phyloP scores from a whole-genome alignment of 768 basidiomycete species.

The Termitomyces heimii region DNA sequence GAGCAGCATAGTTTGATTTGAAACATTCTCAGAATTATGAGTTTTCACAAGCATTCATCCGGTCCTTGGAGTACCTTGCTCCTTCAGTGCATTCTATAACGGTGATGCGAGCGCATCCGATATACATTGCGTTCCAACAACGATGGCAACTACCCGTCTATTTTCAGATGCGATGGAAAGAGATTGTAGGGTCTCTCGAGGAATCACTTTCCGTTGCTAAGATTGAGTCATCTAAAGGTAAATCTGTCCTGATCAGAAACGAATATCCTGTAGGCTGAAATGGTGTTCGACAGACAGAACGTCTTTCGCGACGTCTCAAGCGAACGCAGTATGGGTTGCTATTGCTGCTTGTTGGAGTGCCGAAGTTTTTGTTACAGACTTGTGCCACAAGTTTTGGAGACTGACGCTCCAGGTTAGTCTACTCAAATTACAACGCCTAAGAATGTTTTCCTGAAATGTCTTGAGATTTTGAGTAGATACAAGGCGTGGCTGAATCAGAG shows the following conservation, averaged over 20 bases:
- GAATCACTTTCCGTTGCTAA: constrained; percentile 43
- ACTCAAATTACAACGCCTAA: not conserved
- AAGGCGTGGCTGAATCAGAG: constrained; percentile 67
- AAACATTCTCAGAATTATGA: constrained; percentile 64
- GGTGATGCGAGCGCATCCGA: constrained; percentile 65
- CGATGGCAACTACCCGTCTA: constrained; percentile 97
- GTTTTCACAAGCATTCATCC: constrained; percentile 76
- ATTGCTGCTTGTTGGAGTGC: constrained; percentile 81
- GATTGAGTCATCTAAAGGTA: constrained; percentile 43
- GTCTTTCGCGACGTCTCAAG: constrained; percentile 56
- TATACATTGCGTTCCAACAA: constrained; percentile 67
- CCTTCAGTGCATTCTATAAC: constrained; percentile 68
- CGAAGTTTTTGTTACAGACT: constrained; percentile 78
- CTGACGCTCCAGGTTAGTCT: constrained; percentile 76
- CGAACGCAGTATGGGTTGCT: constrained; percentile 64
- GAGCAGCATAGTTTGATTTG: not conserved
- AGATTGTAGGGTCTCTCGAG: constrained; percentile 77
- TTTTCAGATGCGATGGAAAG: constrained; percentile 96
- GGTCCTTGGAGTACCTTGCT: constrained; percentile 75
- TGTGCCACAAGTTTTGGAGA: constrained; percentile 86
- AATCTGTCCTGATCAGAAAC: not conserved
- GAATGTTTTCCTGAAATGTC: not conserved
- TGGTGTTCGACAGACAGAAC: constrained; percentile 19
- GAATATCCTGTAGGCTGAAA: not conserved
- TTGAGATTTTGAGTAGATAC: constrained; percentile 76